Evolutionary conservation across 2,329 filamentous ascomycete species (phyloP).

Genomic region (Emergomyces pasteurianus): DNA sequence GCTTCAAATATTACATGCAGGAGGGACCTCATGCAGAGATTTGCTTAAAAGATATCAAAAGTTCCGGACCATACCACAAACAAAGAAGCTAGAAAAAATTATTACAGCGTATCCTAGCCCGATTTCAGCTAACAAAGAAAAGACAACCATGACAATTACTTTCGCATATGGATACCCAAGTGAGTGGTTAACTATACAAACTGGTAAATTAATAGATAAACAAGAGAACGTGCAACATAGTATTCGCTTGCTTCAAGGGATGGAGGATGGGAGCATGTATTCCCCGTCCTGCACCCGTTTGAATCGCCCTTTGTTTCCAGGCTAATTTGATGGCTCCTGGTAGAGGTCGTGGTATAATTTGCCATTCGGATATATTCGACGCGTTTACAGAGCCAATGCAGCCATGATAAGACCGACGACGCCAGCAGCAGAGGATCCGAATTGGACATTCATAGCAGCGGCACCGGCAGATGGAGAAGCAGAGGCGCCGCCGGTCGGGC

Average conservation of each 20-base stretch:
- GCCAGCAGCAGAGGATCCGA: conserved; percentile 24
- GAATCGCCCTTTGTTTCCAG: background rate
- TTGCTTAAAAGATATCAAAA: background rate
- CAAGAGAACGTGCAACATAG: background rate
- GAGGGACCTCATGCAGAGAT: background rate
- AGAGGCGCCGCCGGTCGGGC: conserved; percentile 1
- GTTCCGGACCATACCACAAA: background rate
- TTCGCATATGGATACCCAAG: background rate
- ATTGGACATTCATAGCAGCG: conserved; percentile 14
- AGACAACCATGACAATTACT: background rate
- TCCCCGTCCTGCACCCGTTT: background rate
- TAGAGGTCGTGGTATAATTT: background rate
- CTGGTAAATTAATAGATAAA: background rate
- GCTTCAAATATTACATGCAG: background rate
- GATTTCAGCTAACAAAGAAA: background rate
- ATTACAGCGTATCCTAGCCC: background rate
- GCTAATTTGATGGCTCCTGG: background rate
- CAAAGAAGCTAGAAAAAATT: background rate
- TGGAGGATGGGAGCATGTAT: background rate
- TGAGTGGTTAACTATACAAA: background rate
- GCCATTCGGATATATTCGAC: background rate
- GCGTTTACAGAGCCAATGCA: conserved; percentile 25
- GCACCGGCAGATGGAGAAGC: conserved; percentile 15
- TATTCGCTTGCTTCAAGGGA: background rate
- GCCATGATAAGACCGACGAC: conserved; percentile 25